phyloP scores from a whole-genome alignment of 352 stramenopile species.

The Phytophthora fragariae region DNA sequence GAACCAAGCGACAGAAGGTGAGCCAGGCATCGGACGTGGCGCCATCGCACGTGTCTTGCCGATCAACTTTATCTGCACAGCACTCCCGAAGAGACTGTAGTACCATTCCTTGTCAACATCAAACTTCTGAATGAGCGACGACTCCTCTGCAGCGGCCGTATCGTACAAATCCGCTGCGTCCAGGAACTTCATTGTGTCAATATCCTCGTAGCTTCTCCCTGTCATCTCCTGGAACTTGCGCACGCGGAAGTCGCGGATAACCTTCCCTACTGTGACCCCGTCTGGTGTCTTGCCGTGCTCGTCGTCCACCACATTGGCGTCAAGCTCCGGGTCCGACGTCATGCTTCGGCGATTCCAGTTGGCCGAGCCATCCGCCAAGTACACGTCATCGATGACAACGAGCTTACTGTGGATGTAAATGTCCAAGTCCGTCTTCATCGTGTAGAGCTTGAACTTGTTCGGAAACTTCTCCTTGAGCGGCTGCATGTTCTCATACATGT shows the following conservation, averaged over 20 bases:
- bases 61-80: conserved; percentile 14
- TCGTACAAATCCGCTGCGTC: conserved; percentile 47
- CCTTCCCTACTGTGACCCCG: conserved; percentile 36
- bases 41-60: conserved; percentile 18
- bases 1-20: too few relatives aligned
- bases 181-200: conserved; percentile 54
- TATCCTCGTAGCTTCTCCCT: conserved; percentile 40
- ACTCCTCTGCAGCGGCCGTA: conserved; percentile 21
- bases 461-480: conserved; percentile 49
- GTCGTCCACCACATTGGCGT: conserved; percentile 54
- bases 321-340: conserved; percentile 63
- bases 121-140: conserved; percentile 43
- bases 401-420: conserved; percentile 68
- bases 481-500: conserved; percentile 53
- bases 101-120: conserved; percentile 28
- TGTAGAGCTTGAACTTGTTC: conserved; percentile 62
- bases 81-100: conserved; percentile 15
- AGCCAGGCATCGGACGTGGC: too few relatives aligned
- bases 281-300: conserved; percentile 34
- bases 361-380: conserved; percentile 52
- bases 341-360: conserved; percentile 78
- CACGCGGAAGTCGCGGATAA: conserved; percentile 59
- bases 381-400: conserved; percentile 67
- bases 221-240: conserved; percentile 71
- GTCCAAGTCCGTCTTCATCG: conserved; percentile 38